Evolutionary conservation across 805 yeast species (phyloP), one percentile per base, ranked within the genome.

Genomic region (Monosporozyma aerobia): DNA sequence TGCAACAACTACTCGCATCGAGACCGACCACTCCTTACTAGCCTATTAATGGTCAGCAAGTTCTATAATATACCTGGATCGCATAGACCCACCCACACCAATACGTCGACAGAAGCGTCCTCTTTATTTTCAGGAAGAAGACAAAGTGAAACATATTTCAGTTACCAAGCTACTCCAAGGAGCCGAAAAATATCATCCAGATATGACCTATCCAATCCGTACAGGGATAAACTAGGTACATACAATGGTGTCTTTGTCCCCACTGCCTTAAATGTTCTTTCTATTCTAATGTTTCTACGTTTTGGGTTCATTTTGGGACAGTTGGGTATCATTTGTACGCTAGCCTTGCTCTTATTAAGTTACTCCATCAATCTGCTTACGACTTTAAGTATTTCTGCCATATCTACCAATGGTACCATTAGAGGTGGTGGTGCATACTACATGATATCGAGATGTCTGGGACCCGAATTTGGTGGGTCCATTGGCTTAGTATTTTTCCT

Each of bases 401-500:
- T 94, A 55, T 89, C 97, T 2, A 94, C 99, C 1, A 94, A 94
- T 64, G 99, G 99, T 23, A 89, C 95, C 0, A 98, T 94, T 2
- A 80, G 90, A 59, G 98, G 98, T 13, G 99, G 99, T 14, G 99
- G 99, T 48, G 97, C 98, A 0, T 94, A 94, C 66, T 94, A 90
- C 63, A 94, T 94, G 97, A 89, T 94, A 54, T 86, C 96, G 35
- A 77, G 99, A 59, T 85, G 96, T 35, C 72, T 94, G 55, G 99
- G 99, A 0, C 97, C 97, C 3, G 99, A 94, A 66, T 94, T 94
- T 69, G 99, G 99, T 29, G 99, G 99, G 3, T 86, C 97, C 3
- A 92, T 94, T 57, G 99, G 99, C 1, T 76, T 94, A 30, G 92
- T 94, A 25, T 94, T 94, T 67, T 95, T 85, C 63, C 75, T 94